phyloP scores from a whole-genome alignment of 768 basidiomycete species.

The Pleurotus platypus region DNA sequence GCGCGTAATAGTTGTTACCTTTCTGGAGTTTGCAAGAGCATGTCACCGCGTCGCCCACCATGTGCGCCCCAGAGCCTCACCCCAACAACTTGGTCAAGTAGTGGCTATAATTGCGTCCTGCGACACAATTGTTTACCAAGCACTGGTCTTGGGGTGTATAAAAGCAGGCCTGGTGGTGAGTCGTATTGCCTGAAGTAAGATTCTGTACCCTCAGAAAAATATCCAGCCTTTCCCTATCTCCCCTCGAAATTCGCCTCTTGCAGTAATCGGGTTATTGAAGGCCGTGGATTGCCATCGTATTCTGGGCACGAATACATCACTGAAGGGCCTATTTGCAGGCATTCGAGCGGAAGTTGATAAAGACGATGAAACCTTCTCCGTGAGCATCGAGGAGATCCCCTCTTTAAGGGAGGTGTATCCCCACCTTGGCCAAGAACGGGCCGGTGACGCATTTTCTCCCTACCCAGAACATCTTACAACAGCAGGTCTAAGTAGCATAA shows the following conservation, averaged over 20 bases:
- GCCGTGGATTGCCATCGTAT: slow-evolving; percentile 34
- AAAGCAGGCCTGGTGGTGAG: slow-evolving; percentile 32
- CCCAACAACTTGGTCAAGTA: slow-evolving; percentile 21
- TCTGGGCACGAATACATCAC: slow-evolving; percentile 22
- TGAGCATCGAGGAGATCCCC: slow-evolving; percentile 30
- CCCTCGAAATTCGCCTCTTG: slow-evolving; percentile 32
- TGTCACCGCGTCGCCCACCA: slow-evolving; percentile 38
- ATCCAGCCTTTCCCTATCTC: slow-evolving; percentile 37
- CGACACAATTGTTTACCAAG: slow-evolving; percentile 35
- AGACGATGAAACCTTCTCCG: slow-evolving; percentile 7
- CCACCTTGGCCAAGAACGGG: slow-evolving; percentile 30
- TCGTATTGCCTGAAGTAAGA: background rate
- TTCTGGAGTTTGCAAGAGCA: slow-evolving; percentile 41
- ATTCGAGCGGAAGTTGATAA: slow-evolving; percentile 16
- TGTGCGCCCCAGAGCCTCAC: slow-evolving; percentile 28
- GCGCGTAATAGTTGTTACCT: slow-evolving; percentile 25
- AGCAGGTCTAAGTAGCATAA: slow-evolving; percentile 19
- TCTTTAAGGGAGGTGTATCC: slow-evolving; percentile 32
- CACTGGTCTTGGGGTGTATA: slow-evolving; percentile 33
- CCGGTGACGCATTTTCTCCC: slow-evolving; percentile 22
- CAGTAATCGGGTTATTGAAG: slow-evolving; percentile 30
- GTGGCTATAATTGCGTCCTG: slow-evolving; percentile 33
- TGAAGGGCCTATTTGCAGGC: slow-evolving; percentile 18
- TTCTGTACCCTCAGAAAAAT: background rate
- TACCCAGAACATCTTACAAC: slow-evolving; percentile 17